Conservation (phyloP, 2,329 filamentous ascomycete genomes). For the Aspergillus piperis region DNA sequence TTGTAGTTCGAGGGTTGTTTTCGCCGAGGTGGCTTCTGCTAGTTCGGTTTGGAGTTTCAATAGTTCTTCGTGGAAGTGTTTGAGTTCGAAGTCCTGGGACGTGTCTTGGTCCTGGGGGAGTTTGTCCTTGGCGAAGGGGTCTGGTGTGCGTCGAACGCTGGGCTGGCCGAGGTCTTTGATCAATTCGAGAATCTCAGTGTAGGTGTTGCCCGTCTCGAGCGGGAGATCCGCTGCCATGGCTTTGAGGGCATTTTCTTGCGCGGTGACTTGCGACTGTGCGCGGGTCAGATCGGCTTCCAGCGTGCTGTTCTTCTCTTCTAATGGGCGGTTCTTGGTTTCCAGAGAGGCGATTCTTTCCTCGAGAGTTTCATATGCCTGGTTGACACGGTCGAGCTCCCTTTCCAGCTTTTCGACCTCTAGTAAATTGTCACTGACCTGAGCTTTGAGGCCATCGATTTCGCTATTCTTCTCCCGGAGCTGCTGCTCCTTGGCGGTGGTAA, state of each 20-base stretch:
- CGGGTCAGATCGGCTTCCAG: constrained; percentile 39
- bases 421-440: constrained; percentile 36
- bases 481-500: constrained; percentile 34
- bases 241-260: constrained; percentile 41
- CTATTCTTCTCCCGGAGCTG: constrained; percentile 38
- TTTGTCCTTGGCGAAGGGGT: constrained; percentile 9
- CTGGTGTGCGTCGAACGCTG: constrained; percentile 19
- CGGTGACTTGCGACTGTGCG: constrained; percentile 38
- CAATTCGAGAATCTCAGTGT: constrained; percentile 42
- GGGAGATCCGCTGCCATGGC: constrained; percentile 40
- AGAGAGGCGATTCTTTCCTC: constrained; percentile 37
- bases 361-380: constrained; percentile 36
- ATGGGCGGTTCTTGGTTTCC: constrained; percentile 36
- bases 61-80: constrained; percentile 32
- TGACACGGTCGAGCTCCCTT: constrained; percentile 34
- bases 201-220: constrained; percentile 35
- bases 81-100: constrained; percentile 21
- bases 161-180: constrained; percentile 37
- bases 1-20: constrained; percentile 38
- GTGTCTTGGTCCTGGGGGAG: constrained; percentile 14
- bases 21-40: constrained; percentile 29
- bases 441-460: constrained; percentile 40
- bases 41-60: constrained; percentile 32
- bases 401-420: constrained; percentile 40
- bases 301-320: constrained; percentile 41